These are phyloP conservation scores for Epichloe gansuensis DNA, from an alignment of 2,329 filamentous ascomycete species.

Conservation along the genomic window DNA sequence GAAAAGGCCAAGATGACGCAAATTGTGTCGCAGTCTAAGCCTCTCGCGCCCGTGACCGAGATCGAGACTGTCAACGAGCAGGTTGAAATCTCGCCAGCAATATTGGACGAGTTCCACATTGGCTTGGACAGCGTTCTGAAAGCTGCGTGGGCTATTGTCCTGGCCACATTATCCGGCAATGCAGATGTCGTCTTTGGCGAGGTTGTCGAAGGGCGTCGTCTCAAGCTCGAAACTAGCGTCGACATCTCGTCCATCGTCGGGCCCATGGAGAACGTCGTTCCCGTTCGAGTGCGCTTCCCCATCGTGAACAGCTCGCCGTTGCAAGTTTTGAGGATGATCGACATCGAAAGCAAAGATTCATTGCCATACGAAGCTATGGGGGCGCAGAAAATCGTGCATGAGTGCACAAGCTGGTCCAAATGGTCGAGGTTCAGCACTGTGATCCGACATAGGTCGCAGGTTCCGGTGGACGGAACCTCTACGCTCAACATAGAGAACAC, in stretches of 20 bases:
- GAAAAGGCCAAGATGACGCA: slow-evolving; percentile 35
- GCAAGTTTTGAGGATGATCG: slow-evolving; percentile 35
- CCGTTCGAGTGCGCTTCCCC: slow-evolving; percentile 36
- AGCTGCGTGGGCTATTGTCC: slow-evolving; percentile 43
- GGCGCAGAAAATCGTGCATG: slow-evolving; percentile 36
- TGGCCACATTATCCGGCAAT: slow-evolving; percentile 35
- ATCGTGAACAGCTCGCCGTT: slow-evolving; percentile 32
- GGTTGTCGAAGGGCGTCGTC: slow-evolving; percentile 34
- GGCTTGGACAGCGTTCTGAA: slow-evolving; percentile 42
- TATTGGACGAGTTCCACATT: slow-evolving; percentile 30
- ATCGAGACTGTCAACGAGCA: slow-evolving; percentile 28
- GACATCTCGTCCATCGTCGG: slow-evolving; percentile 43
- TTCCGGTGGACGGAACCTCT: slow-evolving; percentile 22
- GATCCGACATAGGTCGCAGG: slow-evolving; percentile 33
- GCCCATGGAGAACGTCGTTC: slow-evolving; percentile 34
- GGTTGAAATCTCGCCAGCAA: slow-evolving; percentile 24
- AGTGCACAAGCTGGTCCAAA: slow-evolving; percentile 41
- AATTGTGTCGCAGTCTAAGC: slow-evolving; percentile 30
- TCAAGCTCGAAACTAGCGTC: slow-evolving; percentile 32
- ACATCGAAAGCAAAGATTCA: slow-evolving; percentile 34
- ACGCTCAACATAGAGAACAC: slow-evolving; percentile 33
- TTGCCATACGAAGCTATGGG: slow-evolving; percentile 40
- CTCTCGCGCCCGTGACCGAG: slow-evolving; percentile 24
- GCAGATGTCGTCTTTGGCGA: slow-evolving; percentile 46
- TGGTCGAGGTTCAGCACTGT: slow-evolving; percentile 43